These are phyloP conservation scores for Metschnikowia shivogae DNA, from an alignment of 805 yeast species.

Conservation along the genomic window DNA sequence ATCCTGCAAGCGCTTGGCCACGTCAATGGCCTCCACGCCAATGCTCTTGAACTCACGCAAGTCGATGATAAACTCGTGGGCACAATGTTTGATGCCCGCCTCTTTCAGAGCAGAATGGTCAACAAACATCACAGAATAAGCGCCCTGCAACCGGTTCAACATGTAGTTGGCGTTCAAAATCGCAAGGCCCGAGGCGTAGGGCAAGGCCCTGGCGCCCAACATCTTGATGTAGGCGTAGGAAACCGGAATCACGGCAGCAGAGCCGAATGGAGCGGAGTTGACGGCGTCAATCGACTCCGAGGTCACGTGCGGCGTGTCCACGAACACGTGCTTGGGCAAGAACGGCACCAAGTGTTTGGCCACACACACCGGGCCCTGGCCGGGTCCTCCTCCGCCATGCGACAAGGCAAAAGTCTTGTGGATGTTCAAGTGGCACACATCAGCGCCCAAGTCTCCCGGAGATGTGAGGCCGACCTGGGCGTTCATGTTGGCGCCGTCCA, in stretches of 20 bases:
- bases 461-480: constrained; percentile 97
- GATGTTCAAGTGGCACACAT: constrained; percentile 93
- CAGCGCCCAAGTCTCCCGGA: constrained; percentile 97
- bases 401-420: constrained; percentile 98
- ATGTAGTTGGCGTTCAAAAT: constrained; percentile 94
- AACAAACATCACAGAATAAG: constrained; percentile 74
- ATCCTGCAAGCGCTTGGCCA: constrained; percentile 95
- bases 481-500: constrained; percentile 99
- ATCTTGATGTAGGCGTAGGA: constrained; percentile 93
- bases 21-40: constrained; percentile 92
- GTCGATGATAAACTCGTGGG: constrained; percentile 94
- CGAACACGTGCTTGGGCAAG: constrained; percentile 74
- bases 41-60: constrained; percentile 73
- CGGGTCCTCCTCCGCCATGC: constrained; percentile 99
- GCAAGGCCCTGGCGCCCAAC: constrained; percentile 83
- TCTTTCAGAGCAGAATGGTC: constrained; percentile 41
- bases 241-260: constrained; percentile 89
- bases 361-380: constrained; percentile 97
- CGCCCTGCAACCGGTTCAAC: constrained; percentile 69
- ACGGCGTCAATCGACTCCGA: constrained; percentile 66
- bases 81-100: constrained; percentile 69
- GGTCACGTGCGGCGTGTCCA: constrained; percentile 46
- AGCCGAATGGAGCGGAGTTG: constrained; percentile 92
- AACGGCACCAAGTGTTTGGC: constrained; percentile 72
- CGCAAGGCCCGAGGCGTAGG: constrained; percentile 84